Evolutionary conservation across 1,139 yeast species (phyloP).

Genomic region (Kodamaea anthophila): DNA sequence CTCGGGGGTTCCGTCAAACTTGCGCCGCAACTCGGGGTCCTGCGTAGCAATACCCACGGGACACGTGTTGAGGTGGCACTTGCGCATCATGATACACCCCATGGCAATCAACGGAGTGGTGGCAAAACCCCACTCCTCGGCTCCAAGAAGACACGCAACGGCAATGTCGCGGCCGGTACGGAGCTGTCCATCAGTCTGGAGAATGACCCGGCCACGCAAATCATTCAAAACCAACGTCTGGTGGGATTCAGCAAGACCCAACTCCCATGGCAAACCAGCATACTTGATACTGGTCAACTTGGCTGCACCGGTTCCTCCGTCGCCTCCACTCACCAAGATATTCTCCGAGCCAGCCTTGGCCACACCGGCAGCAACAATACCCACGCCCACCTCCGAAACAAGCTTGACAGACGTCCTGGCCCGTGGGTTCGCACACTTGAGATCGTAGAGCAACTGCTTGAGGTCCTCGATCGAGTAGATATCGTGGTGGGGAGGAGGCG

Average conservation of each 20-base stretch:
- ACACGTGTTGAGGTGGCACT: constrained; percentile 89
- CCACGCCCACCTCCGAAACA: constrained; percentile 97
- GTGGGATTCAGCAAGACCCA: constrained; percentile 96
- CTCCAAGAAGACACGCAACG: constrained; percentile 91
- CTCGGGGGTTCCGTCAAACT: constrained; percentile 95
- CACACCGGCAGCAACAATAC: constrained; percentile 98
- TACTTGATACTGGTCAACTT: constrained; percentile 95
- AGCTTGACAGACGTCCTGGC: constrained; percentile 95
- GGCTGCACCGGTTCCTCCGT: constrained; percentile 99
- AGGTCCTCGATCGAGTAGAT: constrained; percentile 96
- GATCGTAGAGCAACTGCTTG: constrained; percentile 92
- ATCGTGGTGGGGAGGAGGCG: constrained; percentile 99
- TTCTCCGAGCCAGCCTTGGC: constrained; percentile 99
- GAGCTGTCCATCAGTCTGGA: constrained; percentile 96
- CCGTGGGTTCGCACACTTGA: constrained; percentile 95
- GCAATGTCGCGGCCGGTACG: constrained; percentile 97
- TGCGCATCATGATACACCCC: constrained; percentile 96
- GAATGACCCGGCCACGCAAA: constrained; percentile 87
- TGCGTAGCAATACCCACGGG: constrained; percentile 99
- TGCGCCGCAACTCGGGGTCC: constrained; percentile 88
- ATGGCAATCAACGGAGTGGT: constrained; percentile 94
- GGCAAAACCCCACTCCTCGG: constrained; percentile 98
- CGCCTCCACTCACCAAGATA: constrained; percentile 92
- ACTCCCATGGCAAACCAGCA: constrained; percentile 98
- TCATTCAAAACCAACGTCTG: constrained; percentile 95